Evolutionary conservation across 106 monocot genomes (phyloP), one percentile per base, ranked within the genome.

Genomic region (Amphibolis antarctica): DNA sequence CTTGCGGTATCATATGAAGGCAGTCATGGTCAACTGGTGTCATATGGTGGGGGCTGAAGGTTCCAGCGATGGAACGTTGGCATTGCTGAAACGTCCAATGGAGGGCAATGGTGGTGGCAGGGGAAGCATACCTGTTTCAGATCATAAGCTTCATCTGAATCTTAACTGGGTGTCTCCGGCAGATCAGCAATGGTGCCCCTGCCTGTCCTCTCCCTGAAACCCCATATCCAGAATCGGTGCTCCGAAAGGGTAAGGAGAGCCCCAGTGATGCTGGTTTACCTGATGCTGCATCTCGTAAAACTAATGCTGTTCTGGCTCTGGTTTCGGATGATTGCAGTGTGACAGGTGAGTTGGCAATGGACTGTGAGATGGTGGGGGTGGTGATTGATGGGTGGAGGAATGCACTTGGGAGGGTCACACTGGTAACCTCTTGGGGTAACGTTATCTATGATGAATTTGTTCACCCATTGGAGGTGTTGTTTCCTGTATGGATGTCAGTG

Each of bases 331-430:
- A 91, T 64, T 61, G 64, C 54, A 94, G 94, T 68, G 69, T 89
- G 78, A 94, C 94, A 24, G 70, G 84, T 55, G 79, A 31, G 59
- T 46, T 94, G 58, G 85, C 86, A 0, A 80, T 94, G 79, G 94
- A 94, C 65, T 94, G 94, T 47, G 94, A 94, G 76, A 94, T 94
- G 94, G 94, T 94, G 48, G 89, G 89, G 11, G 89, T 94, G 46
- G 77, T 83, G 50, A 53, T 72, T 31, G 64, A 71, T 27, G 94
- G 89, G 22, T 81, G 31, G 49, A 86, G 82, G 73, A 89, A 69
- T 55, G 94, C 94, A 9, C 79, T 94, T 67, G 94, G 79, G 26
- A 74, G 89, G 51, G 73, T 94, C 30, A 82, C 88, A 10, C 63
- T 94, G 75, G 94, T 92, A 42, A 96, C 86, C 74, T 53, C 74